phyloP scores from a whole-genome alignment of 2,329 filamentous ascomycete genomes.

The Parafenestella ontariensis region DNA sequence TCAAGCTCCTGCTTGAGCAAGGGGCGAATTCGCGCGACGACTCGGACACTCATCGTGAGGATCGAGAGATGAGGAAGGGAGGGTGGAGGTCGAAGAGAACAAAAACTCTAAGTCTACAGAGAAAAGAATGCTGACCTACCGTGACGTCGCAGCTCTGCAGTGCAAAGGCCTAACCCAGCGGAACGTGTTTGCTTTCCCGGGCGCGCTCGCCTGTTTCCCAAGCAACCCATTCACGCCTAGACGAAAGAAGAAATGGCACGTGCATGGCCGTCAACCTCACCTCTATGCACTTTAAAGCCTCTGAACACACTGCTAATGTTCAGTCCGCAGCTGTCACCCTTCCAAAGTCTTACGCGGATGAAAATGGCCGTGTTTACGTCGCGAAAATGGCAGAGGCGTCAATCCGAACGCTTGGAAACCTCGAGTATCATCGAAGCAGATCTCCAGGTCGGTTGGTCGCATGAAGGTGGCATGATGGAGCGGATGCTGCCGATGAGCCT shows the following conservation, averaged over 20 bases:
- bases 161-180: conserved; percentile 23
- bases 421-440: background rate
- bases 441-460: background rate
- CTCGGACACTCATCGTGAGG: conserved; percentile 69
- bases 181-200: conserved; percentile 34
- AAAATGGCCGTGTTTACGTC: background rate
- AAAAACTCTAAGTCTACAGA: conserved; percentile 32
- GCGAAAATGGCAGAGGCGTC: background rate
- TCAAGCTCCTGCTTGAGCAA: conserved; percentile 85
- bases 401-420: background rate
- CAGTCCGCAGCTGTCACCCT: background rate
- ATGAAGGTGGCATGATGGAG: background rate
- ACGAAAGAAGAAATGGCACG: conserved; percentile 20
- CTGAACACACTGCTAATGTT: background rate
- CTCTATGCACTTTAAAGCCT: too few relatives aligned
- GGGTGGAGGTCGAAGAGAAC: conserved; percentile 17
- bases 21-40: conserved; percentile 89
- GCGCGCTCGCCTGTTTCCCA: conserved; percentile 26
- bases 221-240: conserved; percentile 24
- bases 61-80: conserved; percentile 13
- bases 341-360: background rate
- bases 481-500: conserved; percentile 14
- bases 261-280: conserved; percentile 11
- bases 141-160: conserved; percentile 39
- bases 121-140: conserved; percentile 42